Base-by-base conservation (phyloP, 2,329 filamentous ascomycete genomes). In the Lasiodiplodia sp. region DNA sequence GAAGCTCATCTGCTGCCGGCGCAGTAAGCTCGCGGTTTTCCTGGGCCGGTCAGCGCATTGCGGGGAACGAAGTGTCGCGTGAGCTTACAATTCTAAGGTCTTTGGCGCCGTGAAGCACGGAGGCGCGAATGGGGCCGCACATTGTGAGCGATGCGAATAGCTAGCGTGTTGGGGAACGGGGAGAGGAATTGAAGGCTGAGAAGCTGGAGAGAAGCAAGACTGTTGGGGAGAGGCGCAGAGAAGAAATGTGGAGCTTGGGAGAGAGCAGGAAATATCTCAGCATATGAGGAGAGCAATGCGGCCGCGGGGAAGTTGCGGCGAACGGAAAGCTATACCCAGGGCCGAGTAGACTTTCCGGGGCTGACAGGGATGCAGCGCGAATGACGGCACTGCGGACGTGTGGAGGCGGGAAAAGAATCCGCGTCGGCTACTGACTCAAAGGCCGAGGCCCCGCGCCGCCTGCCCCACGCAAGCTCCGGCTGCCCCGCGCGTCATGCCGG, bases 31-130 rank as follows among this genome's bases (percentile, higher is more conserved):
- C 73, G 71, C 87, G 84, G 60, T 80, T 78, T 83, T 89, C 87
- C 87, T 89, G 73, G n/a, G 12, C n/a, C 52, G 57, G 51, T 72
- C 47, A 72, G 71, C 16, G 70, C 10, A n/a, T 28, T 4, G 52
- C 38, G n/a, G 49, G 23, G n/a, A 37, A 65, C 18, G 2, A 16
- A 16, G 47, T 49, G 34, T 37, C 14, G 38, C 47, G 49, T 57
- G 64, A 51, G 71, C 82, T 72, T 81, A 88, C 87, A 63, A 89
- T 81, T 72, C 86, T 82, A 66, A 90, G 80, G 73, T 90, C 87
- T 78, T 87, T 88, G 34, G 86, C 83, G 65, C 86, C 87, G 73
- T 90, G 87, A 11, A 90, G 83, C 67, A 90, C 87, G n/a, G 79
- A 88, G 60, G 76, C 81, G 77, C 77, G 71, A 76, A 70, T 72